phyloP scores from a whole-genome alignment of 495 filamentous ascomycete genomes.

The Parmelia sp. region DNA sequence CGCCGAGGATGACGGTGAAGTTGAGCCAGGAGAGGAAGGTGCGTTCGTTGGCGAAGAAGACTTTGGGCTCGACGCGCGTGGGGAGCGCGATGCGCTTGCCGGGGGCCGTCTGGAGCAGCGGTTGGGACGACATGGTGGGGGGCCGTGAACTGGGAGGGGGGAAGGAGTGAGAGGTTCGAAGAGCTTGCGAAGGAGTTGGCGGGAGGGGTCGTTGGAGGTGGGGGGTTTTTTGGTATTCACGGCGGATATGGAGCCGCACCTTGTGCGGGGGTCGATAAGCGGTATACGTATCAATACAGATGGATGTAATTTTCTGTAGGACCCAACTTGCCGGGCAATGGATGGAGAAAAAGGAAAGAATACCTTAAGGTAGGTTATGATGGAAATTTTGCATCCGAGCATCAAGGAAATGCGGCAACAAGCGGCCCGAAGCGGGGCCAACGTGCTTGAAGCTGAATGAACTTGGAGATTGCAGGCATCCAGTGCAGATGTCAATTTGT shows the following conservation, averaged over 20 bases:
- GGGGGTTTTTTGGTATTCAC: neutral
- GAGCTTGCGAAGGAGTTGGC: neutral
- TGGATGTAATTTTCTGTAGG: no score
- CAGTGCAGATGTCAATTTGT: neutral
- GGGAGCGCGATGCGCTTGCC: slow-evolving; percentile 98
- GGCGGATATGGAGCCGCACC: neutral
- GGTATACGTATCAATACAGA: slow-evolving; percentile 1
- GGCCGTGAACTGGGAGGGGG: neutral
- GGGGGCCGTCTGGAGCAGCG: slow-evolving; percentile 88
- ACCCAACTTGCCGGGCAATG: slow-evolving; percentile 3
- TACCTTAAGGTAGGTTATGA: neutral
- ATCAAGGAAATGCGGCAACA: neutral
- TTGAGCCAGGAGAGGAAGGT: slow-evolving; percentile 99
- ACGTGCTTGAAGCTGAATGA: neutral
- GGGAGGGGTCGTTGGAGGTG: neutral
- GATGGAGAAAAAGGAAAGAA: neutral
- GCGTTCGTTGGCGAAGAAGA: slow-evolving; percentile 99
- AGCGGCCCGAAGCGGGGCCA: neutral
- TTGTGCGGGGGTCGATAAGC: neutral
- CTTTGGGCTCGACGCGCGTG: slow-evolving; percentile 96
- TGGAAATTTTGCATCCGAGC: neutral
- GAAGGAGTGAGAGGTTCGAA: neutral
- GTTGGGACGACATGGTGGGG: slow-evolving; percentile 83
- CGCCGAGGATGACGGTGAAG: slow-evolving; percentile 96
- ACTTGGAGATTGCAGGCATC: neutral